Percentiles rank a stretch among this genome's conserved stretches.
Evolutionary conservation across 2,329 filamentous ascomycete species (phyloP).

Genomic region (Trichoderma harzianum): DNA sequence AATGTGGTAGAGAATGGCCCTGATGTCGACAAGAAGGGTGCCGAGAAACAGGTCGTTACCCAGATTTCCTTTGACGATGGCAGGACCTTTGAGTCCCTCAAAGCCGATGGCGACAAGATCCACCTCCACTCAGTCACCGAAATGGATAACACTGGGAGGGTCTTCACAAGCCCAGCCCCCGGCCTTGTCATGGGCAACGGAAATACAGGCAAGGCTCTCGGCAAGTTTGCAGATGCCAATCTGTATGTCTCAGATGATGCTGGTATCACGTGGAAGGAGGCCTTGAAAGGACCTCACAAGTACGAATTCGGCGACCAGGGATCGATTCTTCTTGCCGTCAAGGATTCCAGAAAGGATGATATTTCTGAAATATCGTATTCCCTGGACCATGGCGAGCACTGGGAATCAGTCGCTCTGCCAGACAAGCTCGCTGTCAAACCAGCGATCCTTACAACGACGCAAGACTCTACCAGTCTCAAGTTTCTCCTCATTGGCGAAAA

Average conservation of each 20-base stretch:
- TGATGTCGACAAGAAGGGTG: slow-evolving; percentile 58
- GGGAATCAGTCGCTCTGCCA: slow-evolving; percentile 69
- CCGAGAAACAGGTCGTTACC: slow-evolving; percentile 67
- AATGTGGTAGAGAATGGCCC: slow-evolving; percentile 87
- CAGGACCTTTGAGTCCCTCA: slow-evolving; percentile 73
- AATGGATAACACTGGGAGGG: slow-evolving; percentile 73
- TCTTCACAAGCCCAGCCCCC: slow-evolving; percentile 91
- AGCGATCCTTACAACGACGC: slow-evolving; percentile 76
- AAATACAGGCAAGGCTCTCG: slow-evolving; percentile 76
- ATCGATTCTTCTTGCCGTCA: slow-evolving; percentile 78
- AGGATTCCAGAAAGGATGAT: slow-evolving; percentile 65
- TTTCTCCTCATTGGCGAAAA: slow-evolving; percentile 73
- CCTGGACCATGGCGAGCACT: slow-evolving; percentile 81
- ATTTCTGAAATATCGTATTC: slow-evolving; percentile 67
- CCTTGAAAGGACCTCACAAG: slow-evolving; percentile 78
- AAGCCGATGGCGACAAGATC: slow-evolving; percentile 63
- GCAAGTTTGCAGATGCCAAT: slow-evolving; percentile 68
- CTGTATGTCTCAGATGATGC: slow-evolving; percentile 90
- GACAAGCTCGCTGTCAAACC: slow-evolving; percentile 65
- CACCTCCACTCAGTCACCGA: slow-evolving; percentile 93
- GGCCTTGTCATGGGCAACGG: slow-evolving; percentile 92
- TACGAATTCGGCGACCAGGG: slow-evolving; percentile 96
- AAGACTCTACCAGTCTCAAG: slow-evolving; percentile 88
- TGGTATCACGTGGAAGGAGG: slow-evolving; percentile 76
- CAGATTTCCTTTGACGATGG: slow-evolving; percentile 96